Evolutionary conservation across 257 asterid species (phyloP), one percentile per base, ranked within the genome.

Genomic region (Scutellaria minor): DNA sequence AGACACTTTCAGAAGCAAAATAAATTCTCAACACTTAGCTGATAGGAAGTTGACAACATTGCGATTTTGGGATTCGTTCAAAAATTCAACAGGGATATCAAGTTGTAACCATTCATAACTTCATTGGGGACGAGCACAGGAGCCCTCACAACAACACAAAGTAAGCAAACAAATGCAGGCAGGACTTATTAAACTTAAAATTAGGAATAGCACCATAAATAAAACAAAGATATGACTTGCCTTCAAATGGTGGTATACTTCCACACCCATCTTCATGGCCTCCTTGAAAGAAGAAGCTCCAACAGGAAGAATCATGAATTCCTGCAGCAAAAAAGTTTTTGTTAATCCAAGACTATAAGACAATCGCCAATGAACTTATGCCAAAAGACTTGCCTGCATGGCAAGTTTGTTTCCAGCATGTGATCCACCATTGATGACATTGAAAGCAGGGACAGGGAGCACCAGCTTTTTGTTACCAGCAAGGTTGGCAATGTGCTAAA

Each of bases 231-330:
- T 7, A 35, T 1, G 6, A 35, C 82, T 68, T 77, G 88, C 98
- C 97, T 94, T 94, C 90, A 91, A 78, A 78, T 89, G 73, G 90
- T 94, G 99, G 74, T 91, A 94, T 18, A 91, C 97, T 91, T 94
- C 99, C 12, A 90, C 97, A 24, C 97, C 99, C 97, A 94, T 94
- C 88, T 91, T 94, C 99, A 94, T 94, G 80, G 99, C 95, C 80
- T 94, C 97, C 88, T 87, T 88, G 79, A 94, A 94, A 57, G 88
- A 82, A 72, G 97, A 73, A 84, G 99, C 99, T 72, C 99, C 99
- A 79, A 80, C 82, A 45, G 99, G 99, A 65, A 94, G 97, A 86
- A 94, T 89, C 99, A 94, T 94, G 78, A 94, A 91, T 79, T 91
- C 97, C 97, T 91, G 88, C 79, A 76, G 40, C 6, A 68, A 31